Base-by-base conservation (phyloP, 345 rosid genomes). In the Heritiera fomes region DNA sequence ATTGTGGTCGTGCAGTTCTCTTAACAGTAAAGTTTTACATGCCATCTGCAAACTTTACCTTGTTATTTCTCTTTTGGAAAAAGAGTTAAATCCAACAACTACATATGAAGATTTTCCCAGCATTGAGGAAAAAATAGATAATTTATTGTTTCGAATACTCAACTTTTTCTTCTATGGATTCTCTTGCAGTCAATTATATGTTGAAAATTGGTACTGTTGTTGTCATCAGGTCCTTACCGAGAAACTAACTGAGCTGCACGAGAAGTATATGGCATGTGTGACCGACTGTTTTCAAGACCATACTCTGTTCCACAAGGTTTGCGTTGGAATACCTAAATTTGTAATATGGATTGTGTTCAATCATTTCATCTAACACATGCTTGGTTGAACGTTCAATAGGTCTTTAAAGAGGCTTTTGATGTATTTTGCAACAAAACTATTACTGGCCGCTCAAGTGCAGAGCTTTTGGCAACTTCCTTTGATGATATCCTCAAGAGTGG, bases 361-460 rank as follows among this genome's bases (percentile, higher is more conserved):
- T 70, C 14, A 40, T 47, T 28, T 79, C 40, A 20, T 71, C 46
- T 65, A 45, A 53, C 45, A 61, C 50, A 4, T 59, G 7, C 4
- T 11, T 46, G 53, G 20, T 63, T 76, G 64, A n/a, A 66, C 43
- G 45, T 71, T 67, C 17, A 66, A 71, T 79, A 91, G 96, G 94
- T 90, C 20, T 83, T 90, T 81, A 92, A 88, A 80, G 96, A 90
- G 83, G 94, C 94, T 74, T 90, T 90, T 77, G 94, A 92, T 81
- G 72, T 86, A 28, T 87, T 92, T 56, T 90, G 91, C 85, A 90
- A 88, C 80, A 89, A 88, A 83, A 82, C 84, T 78, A 91, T 90
- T 34, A 83, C 86, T 59, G 91, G 94, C 52, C 80, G 88, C 63
- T 89, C 92, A 17, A 89, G 92, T 85, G 91, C 91, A 1, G 97